Percentiles rank a stretch among this genome's conserved stretches.
Evolutionary conservation across 2,329 filamentous ascomycete genomes (phyloP).

Genomic region (Neopestalotiopsis rosae): DNA sequence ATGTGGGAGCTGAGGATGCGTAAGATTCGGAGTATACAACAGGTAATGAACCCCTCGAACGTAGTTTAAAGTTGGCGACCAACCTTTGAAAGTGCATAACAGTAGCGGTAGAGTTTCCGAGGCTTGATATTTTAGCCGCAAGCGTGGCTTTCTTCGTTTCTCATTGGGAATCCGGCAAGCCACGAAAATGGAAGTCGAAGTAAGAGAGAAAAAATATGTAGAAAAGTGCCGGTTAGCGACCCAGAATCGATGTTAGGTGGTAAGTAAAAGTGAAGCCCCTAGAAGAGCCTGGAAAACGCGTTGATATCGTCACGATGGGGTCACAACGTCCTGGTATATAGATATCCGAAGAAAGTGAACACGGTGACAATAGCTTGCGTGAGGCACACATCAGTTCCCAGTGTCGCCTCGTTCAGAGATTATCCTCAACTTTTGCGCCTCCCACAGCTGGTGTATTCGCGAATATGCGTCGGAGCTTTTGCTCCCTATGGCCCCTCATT

Average conservation of each 20-base stretch:
- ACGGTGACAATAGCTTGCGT: neutral
- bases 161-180: neutral
- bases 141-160: slow-evolving; percentile 1
- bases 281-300: slow-evolving; percentile 1
- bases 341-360: neutral
- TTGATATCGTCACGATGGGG: neutral
- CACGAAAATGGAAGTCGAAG: neutral
- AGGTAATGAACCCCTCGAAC: slow-evolving; percentile 3
- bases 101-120: neutral
- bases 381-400: neutral
- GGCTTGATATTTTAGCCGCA: neutral
- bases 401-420: neutral
- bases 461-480: slow-evolving; percentile 9
- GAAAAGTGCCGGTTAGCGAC: neutral
- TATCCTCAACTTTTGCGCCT: neutral
- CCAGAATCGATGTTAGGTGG: neutral
- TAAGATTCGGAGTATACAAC: neutral
- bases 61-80: neutral
- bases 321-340: neutral
- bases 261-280: neutral
- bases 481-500: slow-evolving; percentile 7
- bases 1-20: neutral
- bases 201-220: neutral
- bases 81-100: slow-evolving; percentile 6
- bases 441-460: slow-evolving; percentile 5